Percentiles rank a stretch among this genome's conserved stretches.
These are phyloP conservation scores for Pseudotulostoma volvatum DNA, from an alignment of 495 filamentous ascomycete species.

Conservation along the genomic window DNA sequence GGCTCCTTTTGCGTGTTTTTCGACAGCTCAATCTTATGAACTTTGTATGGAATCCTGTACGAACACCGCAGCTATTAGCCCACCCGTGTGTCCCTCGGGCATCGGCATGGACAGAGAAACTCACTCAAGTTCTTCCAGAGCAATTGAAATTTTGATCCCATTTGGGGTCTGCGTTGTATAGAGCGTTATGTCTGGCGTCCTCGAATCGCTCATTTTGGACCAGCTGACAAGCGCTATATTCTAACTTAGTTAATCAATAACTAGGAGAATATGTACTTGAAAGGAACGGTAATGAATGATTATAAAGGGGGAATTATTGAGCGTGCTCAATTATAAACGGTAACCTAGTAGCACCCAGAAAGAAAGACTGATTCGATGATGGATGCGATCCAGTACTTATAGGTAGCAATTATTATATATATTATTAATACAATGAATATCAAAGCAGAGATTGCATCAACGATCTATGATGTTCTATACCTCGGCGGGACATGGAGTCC, in stretches of 20 bases:
- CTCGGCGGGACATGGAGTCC: too few species aligned
- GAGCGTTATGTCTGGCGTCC: constrained; percentile 27
- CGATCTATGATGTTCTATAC: too few species aligned
- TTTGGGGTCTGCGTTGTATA: constrained; percentile 39
- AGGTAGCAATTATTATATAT: background rate
- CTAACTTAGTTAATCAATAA: too few species aligned
- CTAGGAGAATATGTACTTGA: background rate
- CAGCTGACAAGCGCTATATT: too few species aligned
- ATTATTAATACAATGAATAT: background rate
- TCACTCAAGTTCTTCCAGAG: constrained; percentile 70
- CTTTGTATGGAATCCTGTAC: constrained; percentile 38
- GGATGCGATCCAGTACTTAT: too few species aligned
- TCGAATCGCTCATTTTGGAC: constrained; percentile 1
- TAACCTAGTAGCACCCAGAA: too few species aligned
- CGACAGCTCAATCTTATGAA: constrained; percentile 49
- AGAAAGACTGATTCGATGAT: too few species aligned
- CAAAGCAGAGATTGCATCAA: too few species aligned
- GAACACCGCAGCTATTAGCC: too few species aligned
- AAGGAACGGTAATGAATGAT: background rate
- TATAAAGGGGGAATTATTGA: background rate
- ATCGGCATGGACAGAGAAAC: constrained; percentile 1
- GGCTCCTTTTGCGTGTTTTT: constrained; percentile 68
- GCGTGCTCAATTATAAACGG: background rate
- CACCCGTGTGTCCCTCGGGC: constrained; percentile 6
- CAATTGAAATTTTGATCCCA: constrained; percentile 64